A percentile compares a stretch with the other conserved stretches of the same genome.
These are phyloP conservation scores for Teunomyces aglyptinius DNA, from an alignment of 805 yeast species.

Conservation along the genomic window DNA sequence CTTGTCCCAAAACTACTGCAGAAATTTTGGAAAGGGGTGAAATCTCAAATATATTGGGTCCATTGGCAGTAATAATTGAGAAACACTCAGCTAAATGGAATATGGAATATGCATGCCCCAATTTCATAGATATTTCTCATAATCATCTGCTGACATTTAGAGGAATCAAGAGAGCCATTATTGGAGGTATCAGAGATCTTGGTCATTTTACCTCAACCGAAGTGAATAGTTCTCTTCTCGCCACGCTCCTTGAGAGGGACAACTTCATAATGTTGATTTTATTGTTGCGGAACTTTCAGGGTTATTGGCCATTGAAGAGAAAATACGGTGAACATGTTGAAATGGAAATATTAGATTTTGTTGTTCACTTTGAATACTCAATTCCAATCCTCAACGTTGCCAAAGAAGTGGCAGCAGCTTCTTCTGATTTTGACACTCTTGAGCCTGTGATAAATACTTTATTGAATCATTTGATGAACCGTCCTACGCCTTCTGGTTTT, in stretches of 20 bases:
- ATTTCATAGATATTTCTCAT: constrained; percentile 22
- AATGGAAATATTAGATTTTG: constrained; percentile 51
- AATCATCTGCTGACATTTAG: constrained; percentile 16
- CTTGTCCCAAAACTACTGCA: constrained; percentile 44
- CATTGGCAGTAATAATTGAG: constrained; percentile 44
- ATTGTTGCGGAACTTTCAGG: constrained; percentile 56
- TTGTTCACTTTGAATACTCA: constrained; percentile 49
- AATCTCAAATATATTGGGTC: constrained; percentile 46
- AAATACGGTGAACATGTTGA: constrained; percentile 70
- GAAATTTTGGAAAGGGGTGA: constrained; percentile 38
- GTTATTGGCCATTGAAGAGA: constrained; percentile 53
- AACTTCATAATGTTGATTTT: constrained; percentile 26
- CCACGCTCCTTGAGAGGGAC: constrained; percentile 28
- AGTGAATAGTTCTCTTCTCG: background rate
- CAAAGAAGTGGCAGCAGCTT: constrained; percentile 27
- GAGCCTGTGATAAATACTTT: constrained; percentile 33
- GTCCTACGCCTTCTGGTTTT: constrained; percentile 34
- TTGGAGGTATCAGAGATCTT: constrained; percentile 30
- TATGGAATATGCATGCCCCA: constrained; percentile 33
- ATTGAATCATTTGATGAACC: constrained; percentile 27
- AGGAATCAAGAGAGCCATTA: constrained; percentile 29
- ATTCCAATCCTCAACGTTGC: constrained; percentile 44
- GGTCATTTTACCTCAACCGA: constrained; percentile 24
- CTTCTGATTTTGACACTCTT: constrained; percentile 14
- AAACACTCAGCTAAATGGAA: constrained; percentile 37